Evolutionary conservation across 192 early-diverging fungal genomes (phyloP).

Genomic region (Podila epigama): DNA sequence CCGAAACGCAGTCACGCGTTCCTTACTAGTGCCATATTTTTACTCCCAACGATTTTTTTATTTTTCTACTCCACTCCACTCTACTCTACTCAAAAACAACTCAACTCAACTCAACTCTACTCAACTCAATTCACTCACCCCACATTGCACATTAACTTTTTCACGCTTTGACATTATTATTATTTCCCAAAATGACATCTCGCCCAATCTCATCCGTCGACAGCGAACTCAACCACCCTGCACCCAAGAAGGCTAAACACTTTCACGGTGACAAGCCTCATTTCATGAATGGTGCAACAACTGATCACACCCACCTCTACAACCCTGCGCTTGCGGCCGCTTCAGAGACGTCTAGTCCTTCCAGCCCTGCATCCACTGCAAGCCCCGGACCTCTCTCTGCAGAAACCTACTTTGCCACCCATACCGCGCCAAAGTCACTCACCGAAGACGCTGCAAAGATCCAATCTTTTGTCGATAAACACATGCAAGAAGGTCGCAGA

Average conservation of each 20-base stretch:
- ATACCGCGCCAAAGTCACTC: slow-evolving; percentile 71
- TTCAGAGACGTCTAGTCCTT: slow-evolving; percentile 26
- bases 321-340: background rate
- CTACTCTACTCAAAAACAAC: no score
- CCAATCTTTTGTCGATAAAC: slow-evolving; percentile 63
- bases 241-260: slow-evolving; percentile 14
- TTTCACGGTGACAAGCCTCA: slow-evolving; percentile 11
- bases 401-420: slow-evolving; percentile 79
- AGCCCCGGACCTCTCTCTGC: slow-evolving; percentile 50
- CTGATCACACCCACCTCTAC: background rate
- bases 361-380: slow-evolving; percentile 20
- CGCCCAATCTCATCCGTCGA: background rate
- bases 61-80: no score
- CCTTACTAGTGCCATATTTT: no score
- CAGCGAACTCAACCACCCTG: slow-evolving; percentile 16
- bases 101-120: no score
- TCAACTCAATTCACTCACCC: no score
- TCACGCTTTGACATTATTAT: no score
- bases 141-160: no score
- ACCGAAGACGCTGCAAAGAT: slow-evolving; percentile 63
- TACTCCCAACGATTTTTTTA: no score
- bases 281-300: no score
- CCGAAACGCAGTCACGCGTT: no score
- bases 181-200: background rate
- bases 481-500: slow-evolving; percentile 56